phyloP scores from a whole-genome alignment of 2,329 filamentous ascomycete genomes.

The Arthrobotrys iridis region DNA sequence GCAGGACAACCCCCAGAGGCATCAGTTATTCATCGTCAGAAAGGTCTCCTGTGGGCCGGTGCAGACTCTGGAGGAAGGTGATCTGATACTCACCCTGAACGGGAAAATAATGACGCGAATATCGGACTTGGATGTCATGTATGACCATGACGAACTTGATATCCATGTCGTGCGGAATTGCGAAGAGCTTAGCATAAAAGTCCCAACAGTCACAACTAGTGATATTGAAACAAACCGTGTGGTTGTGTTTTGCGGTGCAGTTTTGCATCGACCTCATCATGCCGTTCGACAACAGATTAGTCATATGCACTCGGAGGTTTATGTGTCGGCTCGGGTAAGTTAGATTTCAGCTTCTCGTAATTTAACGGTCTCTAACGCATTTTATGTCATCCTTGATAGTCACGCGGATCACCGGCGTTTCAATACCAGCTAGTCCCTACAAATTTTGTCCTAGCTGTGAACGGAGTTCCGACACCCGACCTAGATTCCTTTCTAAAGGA shows the following conservation, averaged over 20 bases:
- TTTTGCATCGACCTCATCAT: slow-evolving; percentile 92
- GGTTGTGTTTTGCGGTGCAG: slow-evolving; percentile 92
- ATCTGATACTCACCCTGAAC: slow-evolving; percentile 91
- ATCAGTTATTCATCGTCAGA: slow-evolving; percentile 98
- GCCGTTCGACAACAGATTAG: slow-evolving; percentile 97
- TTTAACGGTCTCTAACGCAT: neutral
- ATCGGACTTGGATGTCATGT: slow-evolving; percentile 95
- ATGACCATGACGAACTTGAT: slow-evolving; percentile 82
- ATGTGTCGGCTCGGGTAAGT: slow-evolving; percentile 80
- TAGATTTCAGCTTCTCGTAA: neutral
- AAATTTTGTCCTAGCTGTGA: slow-evolving; percentile 97
- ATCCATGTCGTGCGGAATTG: slow-evolving; percentile 88
- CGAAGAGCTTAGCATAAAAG: slow-evolving; percentile 77
- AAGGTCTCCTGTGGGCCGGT: slow-evolving; percentile 78
- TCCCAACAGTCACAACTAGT: slow-evolving; percentile 86
- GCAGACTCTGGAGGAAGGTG: slow-evolving; percentile 82
- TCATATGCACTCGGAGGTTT: slow-evolving; percentile 94
- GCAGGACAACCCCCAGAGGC: slow-evolving; percentile 85
- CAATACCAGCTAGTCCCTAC: slow-evolving; percentile 93
- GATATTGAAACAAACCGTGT: slow-evolving; percentile 93
- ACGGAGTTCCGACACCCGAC: slow-evolving; percentile 84
- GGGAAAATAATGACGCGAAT: slow-evolving; percentile 92
- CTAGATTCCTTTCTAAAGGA: slow-evolving; percentile 81
- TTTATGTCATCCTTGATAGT: slow-evolving; percentile 61
- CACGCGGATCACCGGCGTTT: slow-evolving; percentile 82